Evolutionary conservation across 208 protist species (phyloP).

Genomic region (Blastocrithidia nonstop): DNA sequence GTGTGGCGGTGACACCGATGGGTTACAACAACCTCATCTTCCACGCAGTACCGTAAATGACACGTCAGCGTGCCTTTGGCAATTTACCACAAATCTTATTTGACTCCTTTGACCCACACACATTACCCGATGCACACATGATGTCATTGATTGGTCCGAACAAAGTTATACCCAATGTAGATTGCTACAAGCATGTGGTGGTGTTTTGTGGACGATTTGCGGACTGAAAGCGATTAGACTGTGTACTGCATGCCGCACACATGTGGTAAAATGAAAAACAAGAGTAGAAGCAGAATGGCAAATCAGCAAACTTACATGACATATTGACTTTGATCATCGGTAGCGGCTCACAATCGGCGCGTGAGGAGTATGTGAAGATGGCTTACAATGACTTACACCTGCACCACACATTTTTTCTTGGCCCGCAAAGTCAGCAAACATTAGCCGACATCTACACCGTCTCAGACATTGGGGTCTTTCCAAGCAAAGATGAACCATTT

Average conservation of each 20-base stretch:
- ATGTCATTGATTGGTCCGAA: constrained; percentile 11
- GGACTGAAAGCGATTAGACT: constrained; percentile 60
- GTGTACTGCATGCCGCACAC: constrained; percentile 32
- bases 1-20: constrained; percentile 40
- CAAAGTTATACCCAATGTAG: constrained; percentile 25
- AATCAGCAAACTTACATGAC: too few species aligned
- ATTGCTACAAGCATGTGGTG: constrained; percentile 39
- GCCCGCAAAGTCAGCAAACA: constrained; percentile 37
- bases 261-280: constrained; percentile 31
- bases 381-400: constrained; percentile 39
- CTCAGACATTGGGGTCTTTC: constrained; percentile 39
- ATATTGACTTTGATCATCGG: constrained; percentile 50
- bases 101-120: constrained; percentile 19
- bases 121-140: constrained; percentile 12
- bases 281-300: too few species aligned
- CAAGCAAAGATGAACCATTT: constrained; percentile 68
- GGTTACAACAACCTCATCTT: constrained; percentile 70
- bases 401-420: constrained; percentile 53
- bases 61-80: constrained; percentile 39
- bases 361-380: constrained; percentile 40
- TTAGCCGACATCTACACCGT: constrained; percentile 47
- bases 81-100: constrained; percentile 40
- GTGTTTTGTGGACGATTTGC: constrained; percentile 66
- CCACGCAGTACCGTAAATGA: constrained; percentile 32
- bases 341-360: constrained; percentile 30